Evolutionary conservation across 2,329 filamentous ascomycete genomes (phyloP), one percentile per base, ranked within the genome.

Genomic region (Epichloe sibirici): DNA sequence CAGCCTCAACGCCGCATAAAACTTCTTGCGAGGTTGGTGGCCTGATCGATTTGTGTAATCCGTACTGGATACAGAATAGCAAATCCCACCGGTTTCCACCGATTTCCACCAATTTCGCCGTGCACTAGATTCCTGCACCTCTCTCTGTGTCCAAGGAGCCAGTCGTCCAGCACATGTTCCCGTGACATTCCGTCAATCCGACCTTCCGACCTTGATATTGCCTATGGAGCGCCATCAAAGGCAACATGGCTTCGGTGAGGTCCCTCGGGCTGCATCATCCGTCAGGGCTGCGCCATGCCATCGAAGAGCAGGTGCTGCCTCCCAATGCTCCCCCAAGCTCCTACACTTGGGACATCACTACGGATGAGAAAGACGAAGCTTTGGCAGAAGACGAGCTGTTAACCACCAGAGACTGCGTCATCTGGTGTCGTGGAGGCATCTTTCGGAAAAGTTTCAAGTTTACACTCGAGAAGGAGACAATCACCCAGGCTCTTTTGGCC

Each of bases 181-280:
- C 17, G 17, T 21, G 17, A 21, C 17, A 35, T 23, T 15, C 35
- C 43, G 42, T 39, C 35, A 31, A 40, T 21, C 17, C 17, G 17
- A 21, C 17, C 17, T 21, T 45, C 23, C 34, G 49, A 51, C 13
- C 49, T 49, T 49, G 45, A 57, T 49, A 52, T 49, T 40, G 61
- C 63, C 53, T 62, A 69, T 70, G 67, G 66, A 64, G 61, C 59
- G 48, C 56, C 57, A 53, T 51, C 49, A 40, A 44, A 28, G 25
- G 13, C 60, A 62, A 59, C 50, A 98, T 98, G 94, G 91, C 91
- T 61, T 83, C 86, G 65, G 82, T 96, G 71, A 87, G 82, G 69
- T 96, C 91, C 58, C 79, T 96, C 63, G 93, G 93, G 68, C 77
- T 95, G 64, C 91, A 97, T 74, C 83, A 86, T 71, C 90, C 94